These are phyloP conservation scores for Hymenoscyphus repandus DNA, from an alignment of 2,329 filamentous ascomycete genomes.

Conservation along the genomic window DNA sequence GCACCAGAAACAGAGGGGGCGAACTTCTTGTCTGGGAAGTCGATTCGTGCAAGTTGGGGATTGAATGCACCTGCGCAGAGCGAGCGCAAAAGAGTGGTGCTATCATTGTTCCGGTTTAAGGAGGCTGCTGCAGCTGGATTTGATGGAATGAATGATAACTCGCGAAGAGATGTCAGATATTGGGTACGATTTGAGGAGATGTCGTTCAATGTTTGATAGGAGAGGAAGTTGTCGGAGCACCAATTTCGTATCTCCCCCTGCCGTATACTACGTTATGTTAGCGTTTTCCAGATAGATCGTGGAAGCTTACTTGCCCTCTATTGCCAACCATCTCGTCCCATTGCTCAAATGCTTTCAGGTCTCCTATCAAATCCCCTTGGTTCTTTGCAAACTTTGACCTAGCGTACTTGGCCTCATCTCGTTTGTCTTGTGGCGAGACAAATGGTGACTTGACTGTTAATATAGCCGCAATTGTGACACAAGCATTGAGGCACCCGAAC, in stretches of 20 bases:
- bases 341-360: constrained; percentile 75
- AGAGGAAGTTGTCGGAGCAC: constrained; percentile 83
- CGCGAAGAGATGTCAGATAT: constrained; percentile 78
- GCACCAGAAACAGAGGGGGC: constrained; percentile 80
- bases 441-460: constrained; percentile 89
- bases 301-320: constrained; percentile 34
- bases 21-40: constrained; percentile 95
- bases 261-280: constrained; percentile 34
- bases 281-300: background rate
- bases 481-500: constrained; percentile 86
- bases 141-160: constrained; percentile 69
- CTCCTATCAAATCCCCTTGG: constrained; percentile 85
- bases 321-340: constrained; percentile 67
- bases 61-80: constrained; percentile 45
- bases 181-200: constrained; percentile 83
- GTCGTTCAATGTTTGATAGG: constrained; percentile 76
- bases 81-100: constrained; percentile 32
- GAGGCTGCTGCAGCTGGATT: constrained; percentile 22
- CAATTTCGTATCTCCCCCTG: constrained; percentile 65
- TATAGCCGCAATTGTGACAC: constrained; percentile 83
- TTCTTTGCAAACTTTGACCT: constrained; percentile 67
- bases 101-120: constrained; percentile 44
- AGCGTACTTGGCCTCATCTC: constrained; percentile 75
- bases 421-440: constrained; percentile 72
- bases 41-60: constrained; percentile 86